phyloP scores from a whole-genome alignment of 164 flowering plant genomes.

The Berberis thunbergii region DNA sequence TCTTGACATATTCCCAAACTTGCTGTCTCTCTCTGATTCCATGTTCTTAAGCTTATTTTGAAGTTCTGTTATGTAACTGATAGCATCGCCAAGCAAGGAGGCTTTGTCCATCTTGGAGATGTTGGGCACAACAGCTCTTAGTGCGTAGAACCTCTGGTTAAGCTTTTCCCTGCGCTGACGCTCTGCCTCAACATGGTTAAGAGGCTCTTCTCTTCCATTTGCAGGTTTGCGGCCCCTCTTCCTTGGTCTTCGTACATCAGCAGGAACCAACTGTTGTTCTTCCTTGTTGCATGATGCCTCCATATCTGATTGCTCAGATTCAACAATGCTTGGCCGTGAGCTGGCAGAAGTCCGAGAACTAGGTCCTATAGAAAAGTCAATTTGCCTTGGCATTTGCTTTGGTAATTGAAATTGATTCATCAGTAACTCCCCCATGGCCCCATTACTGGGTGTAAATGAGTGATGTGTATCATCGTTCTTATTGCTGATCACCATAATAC shows the following conservation, averaged over 20 bases:
- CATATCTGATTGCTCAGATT: conserved; percentile 71
- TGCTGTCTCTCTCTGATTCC: conserved; percentile 44
- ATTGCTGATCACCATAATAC: conserved; percentile 11
- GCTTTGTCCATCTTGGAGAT: conserved; percentile 60
- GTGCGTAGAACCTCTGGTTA: conserved; percentile 47
- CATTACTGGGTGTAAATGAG: too few species aligned
- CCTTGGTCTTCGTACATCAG: conserved; percentile 61
- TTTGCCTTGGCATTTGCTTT: conserved; percentile 38
- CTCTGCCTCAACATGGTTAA: conserved; percentile 85
- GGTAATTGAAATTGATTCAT: conserved; percentile 30
- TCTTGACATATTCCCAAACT: conserved; percentile 22
- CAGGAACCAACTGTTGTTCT: conserved; percentile 38
- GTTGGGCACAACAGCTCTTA: conserved; percentile 49
- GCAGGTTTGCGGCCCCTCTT: conserved; percentile 96
- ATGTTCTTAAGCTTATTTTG: conserved; percentile 35
- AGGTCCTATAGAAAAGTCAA: conserved; percentile 58
- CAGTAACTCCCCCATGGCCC: conserved; percentile 2
- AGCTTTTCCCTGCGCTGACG: conserved; percentile 46
- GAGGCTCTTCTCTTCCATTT: conserved; percentile 91
- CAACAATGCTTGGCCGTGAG: conserved; percentile 28
- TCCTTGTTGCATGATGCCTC: conserved; percentile 44
- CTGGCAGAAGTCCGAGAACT: conserved; percentile 37
- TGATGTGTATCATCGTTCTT: background rate
- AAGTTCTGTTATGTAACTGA: conserved; percentile 42
- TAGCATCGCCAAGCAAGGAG: conserved; percentile 46